Percentiles rank a stretch among this genome's conserved stretches.
phyloP scores from a whole-genome alignment of 768 basidiomycete genomes.

The Solioccasus polychromus region DNA sequence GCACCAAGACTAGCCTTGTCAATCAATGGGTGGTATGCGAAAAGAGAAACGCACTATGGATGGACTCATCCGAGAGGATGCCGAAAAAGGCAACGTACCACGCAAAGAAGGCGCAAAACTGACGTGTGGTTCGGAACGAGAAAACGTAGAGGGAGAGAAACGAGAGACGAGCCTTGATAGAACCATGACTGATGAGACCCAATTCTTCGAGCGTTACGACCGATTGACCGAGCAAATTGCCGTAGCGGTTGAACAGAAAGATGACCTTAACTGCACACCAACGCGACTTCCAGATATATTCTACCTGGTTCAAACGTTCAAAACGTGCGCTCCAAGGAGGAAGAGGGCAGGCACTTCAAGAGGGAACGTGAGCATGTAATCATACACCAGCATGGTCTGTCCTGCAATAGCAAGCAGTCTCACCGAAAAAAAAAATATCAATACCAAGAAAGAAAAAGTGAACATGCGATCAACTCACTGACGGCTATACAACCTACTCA shows the following conservation, averaged over 20 bases:
- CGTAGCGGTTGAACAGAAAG: slow-evolving; percentile 20
- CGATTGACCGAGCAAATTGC: slow-evolving; percentile 8
- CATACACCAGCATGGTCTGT: no score
- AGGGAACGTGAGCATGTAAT: no score
- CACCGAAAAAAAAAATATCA: no score
- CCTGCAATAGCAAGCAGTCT: no score
- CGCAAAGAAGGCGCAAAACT: slow-evolving; percentile 10
- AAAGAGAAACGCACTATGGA: slow-evolving; percentile 7
- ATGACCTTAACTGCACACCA: slow-evolving; percentile 6
- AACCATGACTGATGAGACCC: slow-evolving; percentile 5
- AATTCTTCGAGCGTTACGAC: slow-evolving; percentile 11
- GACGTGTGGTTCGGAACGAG: no score
- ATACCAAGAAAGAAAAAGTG: no score
- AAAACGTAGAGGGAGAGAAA: background rate
- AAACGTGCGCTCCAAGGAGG: no score
- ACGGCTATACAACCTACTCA: no score
- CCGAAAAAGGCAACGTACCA: background rate
- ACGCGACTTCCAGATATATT: slow-evolving; percentile 4
- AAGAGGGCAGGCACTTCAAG: no score
- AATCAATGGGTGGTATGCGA: background rate
- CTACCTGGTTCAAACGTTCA: no score
- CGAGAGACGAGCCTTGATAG: background rate
- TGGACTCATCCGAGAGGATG: slow-evolving; percentile 3
- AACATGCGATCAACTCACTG: no score
- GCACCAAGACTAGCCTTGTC: slow-evolving; percentile 7